These are phyloP conservation scores for Capronia coronata DNA, from an alignment of 2,329 filamentous ascomycete genomes.

Conservation along the genomic window DNA sequence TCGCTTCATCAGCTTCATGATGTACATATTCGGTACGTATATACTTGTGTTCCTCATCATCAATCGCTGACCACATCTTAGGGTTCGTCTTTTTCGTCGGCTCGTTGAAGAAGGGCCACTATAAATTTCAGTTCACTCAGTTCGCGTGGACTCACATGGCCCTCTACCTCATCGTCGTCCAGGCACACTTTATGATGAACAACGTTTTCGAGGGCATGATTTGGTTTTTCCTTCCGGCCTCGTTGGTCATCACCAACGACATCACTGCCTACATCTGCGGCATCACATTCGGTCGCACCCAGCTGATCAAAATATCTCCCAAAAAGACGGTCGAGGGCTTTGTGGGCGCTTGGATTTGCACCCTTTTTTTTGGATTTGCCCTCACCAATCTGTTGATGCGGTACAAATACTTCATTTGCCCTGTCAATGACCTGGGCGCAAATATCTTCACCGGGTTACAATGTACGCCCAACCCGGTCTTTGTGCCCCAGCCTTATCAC, in stretches of 20 bases:
- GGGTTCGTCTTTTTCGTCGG: conserved; percentile 98
- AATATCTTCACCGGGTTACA: conserved; percentile 86
- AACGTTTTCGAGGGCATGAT: conserved; percentile 99
- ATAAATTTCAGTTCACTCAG: conserved; percentile 97
- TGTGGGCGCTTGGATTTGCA: conserved; percentile 91
- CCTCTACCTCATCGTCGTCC: conserved; percentile 91
- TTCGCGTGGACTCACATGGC: conserved; percentile 99
- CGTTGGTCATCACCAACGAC: conserved; percentile 95
- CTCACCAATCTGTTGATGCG: conserved; percentile 79
- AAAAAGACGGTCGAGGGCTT: conserved; percentile 99
- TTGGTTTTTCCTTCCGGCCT: conserved; percentile 96
- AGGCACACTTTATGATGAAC: conserved; percentile 99
- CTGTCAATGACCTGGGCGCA: conserved; percentile 89
- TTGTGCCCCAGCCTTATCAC: conserved; percentile 68
- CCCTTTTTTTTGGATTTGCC: conserved; percentile 73
- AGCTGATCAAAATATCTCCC: conserved; percentile 93
- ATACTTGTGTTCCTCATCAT: background rate
- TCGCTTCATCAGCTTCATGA: conserved; percentile 95
- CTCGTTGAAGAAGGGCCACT: conserved; percentile 89
- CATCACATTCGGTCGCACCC: conserved; percentile 91
- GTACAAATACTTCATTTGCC: conserved; percentile 97
- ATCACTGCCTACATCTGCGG: conserved; percentile 98
- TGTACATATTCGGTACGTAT: conserved; percentile 85
- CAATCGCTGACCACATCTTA: conserved; percentile 35
- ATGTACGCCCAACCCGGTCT: conserved; percentile 87